These are phyloP conservation scores for Camelina neglecta DNA, from an alignment of 345 rosid genomes.

Conservation along the genomic window DNA sequence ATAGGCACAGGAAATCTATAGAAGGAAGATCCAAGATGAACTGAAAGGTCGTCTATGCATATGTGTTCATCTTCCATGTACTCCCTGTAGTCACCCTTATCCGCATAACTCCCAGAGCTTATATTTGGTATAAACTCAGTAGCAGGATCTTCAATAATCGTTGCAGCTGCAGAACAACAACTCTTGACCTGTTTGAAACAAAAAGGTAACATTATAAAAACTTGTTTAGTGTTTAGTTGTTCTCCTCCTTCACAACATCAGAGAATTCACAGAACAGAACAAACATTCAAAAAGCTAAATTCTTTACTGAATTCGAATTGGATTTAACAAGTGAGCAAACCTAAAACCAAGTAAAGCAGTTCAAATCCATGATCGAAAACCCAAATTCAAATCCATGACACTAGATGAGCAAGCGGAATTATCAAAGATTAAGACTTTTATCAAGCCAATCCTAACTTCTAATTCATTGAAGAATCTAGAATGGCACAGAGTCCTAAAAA, in stretches of 20 bases:
- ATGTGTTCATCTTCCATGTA: conserved; percentile 85
- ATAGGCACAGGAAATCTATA: conserved; percentile 47
- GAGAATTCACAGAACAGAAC: not conserved
- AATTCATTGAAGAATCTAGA: conserved; percentile 12
- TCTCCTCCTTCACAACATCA: not conserved
- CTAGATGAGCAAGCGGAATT: not conserved
- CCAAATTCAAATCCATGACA: conserved; percentile 18
- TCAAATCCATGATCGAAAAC: not conserved
- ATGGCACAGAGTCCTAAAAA: not conserved
- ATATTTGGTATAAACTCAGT: conserved; percentile 55
- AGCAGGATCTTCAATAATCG: conserved; percentile 18
- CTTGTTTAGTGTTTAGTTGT: not conserved
- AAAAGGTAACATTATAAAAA: conserved; percentile 1
- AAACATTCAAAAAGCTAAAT: not conserved
- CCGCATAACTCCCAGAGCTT: conserved; percentile 85
- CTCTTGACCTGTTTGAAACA: conserved; percentile 26
- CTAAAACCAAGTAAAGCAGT: not conserved
- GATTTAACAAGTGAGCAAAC: not conserved
- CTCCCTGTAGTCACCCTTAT: conserved; percentile 59
- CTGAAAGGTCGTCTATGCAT: conserved; percentile 72
- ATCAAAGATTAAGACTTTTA: not conserved
- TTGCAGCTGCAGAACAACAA: conserved; percentile 33
- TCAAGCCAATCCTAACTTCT: not conserved
- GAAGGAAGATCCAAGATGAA: conserved; percentile 54
- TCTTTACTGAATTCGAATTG: not conserved